phyloP scores from a whole-genome alignment of 352 stramenopile species.

The Pilasporangium apinafurcum region DNA sequence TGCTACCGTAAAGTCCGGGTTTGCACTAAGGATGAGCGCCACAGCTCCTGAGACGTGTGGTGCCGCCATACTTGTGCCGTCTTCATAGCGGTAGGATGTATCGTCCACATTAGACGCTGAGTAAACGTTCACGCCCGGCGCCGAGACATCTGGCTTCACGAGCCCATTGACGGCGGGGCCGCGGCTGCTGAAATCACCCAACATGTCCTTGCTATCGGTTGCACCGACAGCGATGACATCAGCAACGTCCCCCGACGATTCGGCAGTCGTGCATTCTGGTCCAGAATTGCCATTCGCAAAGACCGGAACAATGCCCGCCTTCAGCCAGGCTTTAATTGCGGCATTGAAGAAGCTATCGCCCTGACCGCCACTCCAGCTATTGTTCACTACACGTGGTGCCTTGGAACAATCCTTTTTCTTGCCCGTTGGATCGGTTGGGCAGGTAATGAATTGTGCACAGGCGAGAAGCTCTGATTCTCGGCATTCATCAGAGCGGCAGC shows the following conservation, averaged over 20 bases:
- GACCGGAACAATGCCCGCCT: constrained; percentile 18
- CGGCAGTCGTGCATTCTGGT: constrained; percentile 12
- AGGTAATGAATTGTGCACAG: constrained; percentile 4
- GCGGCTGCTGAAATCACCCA: constrained; percentile 17
- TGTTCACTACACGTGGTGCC: constrained; percentile 8
- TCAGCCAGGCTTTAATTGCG: constrained; percentile 10
- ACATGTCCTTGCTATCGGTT: constrained; percentile 6
- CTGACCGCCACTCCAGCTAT: constrained; percentile 10
- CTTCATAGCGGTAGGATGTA: constrained; percentile 1
- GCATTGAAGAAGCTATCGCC: constrained; percentile 5
- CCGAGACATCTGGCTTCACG: constrained; percentile 20
- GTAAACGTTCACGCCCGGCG: constrained; percentile 8
- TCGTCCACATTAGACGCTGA: constrained; percentile 1
- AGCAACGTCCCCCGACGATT: constrained; percentile 17
- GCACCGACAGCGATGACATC: constrained; percentile 30
- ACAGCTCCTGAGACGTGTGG: constrained; percentile 15
- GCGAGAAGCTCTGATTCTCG: background rate
- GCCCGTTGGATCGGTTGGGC: background rate
- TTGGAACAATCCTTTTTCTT: constrained; percentile 5
- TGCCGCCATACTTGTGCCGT: constrained; percentile 15
- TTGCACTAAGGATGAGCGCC: constrained; percentile 7
- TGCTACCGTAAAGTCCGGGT: constrained; percentile 7
- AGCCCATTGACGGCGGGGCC: constrained; percentile 10
- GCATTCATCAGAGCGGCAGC: constrained; percentile 7
- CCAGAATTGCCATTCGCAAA: constrained; percentile 8